Evolutionary conservation across 2,329 filamentous ascomycete genomes (phyloP).

Genomic region (Escovopsis sp.): DNA sequence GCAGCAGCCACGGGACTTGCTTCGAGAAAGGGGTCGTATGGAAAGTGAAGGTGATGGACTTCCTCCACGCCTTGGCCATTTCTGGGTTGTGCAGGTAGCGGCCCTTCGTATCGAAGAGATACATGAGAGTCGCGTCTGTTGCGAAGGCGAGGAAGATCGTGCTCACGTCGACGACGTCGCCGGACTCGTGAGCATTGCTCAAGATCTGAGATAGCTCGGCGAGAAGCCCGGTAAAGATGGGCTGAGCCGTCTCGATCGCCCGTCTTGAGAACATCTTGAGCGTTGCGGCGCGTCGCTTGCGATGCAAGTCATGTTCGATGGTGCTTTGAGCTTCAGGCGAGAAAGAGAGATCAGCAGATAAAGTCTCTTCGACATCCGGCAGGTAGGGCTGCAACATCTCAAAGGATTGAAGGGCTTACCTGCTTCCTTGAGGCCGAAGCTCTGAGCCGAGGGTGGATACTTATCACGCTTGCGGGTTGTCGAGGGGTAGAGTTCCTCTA

Average conservation of each 20-base stretch:
- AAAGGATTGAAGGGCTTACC: background rate
- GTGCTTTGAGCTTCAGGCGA: background rate
- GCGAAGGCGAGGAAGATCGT: background rate
- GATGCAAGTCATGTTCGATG: constrained; percentile 1
- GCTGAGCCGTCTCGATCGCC: background rate
- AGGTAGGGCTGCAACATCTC: too few relatives aligned
- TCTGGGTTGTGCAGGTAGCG: background rate
- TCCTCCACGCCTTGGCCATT: background rate
- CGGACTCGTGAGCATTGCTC: background rate
- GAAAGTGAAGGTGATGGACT: background rate
- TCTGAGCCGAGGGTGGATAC: background rate
- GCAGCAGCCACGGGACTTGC: constrained; percentile 2
- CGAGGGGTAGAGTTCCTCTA: constrained; percentile 9
- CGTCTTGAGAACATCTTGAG: constrained; percentile 1
- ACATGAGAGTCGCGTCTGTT: background rate
- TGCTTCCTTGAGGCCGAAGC: background rate
- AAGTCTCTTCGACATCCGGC: background rate
- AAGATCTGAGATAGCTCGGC: background rate
- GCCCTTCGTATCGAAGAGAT: background rate
- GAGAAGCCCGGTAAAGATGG: constrained; percentile 1
- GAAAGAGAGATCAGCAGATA: background rate
- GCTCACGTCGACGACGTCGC: background rate
- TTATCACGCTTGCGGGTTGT: constrained; percentile 1
- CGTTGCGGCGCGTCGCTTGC: background rate
- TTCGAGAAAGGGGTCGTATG: constrained; percentile 1